Evolutionary conservation across 352 stramenopile genomes (phyloP), one percentile per base, ranked within the genome.

Genomic region (Aphanomyces invadans): DNA sequence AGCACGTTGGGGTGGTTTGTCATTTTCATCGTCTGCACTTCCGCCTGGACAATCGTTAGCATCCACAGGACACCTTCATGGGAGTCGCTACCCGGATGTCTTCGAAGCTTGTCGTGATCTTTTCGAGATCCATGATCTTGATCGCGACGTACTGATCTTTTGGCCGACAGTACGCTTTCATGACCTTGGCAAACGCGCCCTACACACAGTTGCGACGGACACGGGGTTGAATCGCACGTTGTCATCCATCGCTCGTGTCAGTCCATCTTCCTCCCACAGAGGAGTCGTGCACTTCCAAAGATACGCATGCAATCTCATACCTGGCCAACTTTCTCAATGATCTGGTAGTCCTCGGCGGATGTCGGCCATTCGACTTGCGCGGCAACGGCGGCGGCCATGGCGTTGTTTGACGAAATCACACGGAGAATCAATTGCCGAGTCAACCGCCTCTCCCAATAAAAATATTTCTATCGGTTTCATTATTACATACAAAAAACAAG

Each of bases 121-220:
- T 98, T 76, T 99, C 97, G 32, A 99, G 81, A 77, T 99, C 97
- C 82, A 99, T 97, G 68, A 99, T 97, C 77, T 99, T 99, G 69
- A 99, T 97, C 39, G 96, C 96, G 67, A 97, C 87, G 68, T 93
- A 78, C 55, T 77, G 79, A 69, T 92, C 86, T 74, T 96, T 96
- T 32, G 87, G 73, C 64, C 72, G 74, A 64, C 90, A 98, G 72
- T 89, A 90, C 15, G 95, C 97, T 73, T 96, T 97, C 88, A 93
- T 99, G 25, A 99, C 97, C 64, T 98, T 98, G 26, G 97, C 97
- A 73, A 99, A 99, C 19, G 96, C 96, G 21, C 96, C 97, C 78
- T 98, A 81, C 23, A 86, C 86, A n/a, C n/a, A n/a, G n/a, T n/a
- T n/a, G n/a, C n/a, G n/a, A n/a, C n/a, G n/a, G 54, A 19, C n/a